Evolutionary conservation across 2,329 filamentous ascomycete genomes (phyloP).

Genomic region (Cryphonectria nitschkei): DNA sequence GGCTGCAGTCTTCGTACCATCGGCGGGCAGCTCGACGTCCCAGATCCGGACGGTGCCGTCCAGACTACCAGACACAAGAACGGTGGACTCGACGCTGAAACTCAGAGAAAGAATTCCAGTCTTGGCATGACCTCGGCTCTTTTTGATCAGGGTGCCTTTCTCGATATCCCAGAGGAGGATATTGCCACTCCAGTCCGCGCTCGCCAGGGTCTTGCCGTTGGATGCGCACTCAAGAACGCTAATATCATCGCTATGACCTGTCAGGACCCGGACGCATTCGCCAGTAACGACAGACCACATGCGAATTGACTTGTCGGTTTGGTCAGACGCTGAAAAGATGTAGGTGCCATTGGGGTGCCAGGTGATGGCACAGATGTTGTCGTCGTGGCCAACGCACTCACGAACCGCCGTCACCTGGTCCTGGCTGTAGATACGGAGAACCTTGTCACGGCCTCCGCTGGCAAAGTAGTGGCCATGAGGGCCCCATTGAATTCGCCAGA

Average conservation of each 20-base stretch:
- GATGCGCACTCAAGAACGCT: conserved; percentile 84
- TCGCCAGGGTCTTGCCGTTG: conserved; percentile 88
- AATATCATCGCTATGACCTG: conserved; percentile 86
- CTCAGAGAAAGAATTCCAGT: conserved; percentile 92
- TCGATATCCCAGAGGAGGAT: conserved; percentile 94
- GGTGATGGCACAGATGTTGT: conserved; percentile 85
- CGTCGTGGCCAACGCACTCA: conserved; percentile 89
- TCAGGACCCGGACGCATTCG: conserved; percentile 86
- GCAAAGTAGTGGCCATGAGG: conserved; percentile 96
- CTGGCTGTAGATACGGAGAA: conserved; percentile 87
- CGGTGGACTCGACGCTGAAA: conserved; percentile 90
- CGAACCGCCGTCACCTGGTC: conserved; percentile 89
- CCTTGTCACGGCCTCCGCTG: conserved; percentile 86
- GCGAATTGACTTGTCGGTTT: conserved; percentile 83
- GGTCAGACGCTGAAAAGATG: conserved; percentile 88
- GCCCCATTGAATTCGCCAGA: conserved; percentile 87
- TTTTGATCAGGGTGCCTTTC: conserved; percentile 85
- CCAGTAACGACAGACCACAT: conserved; percentile 97
- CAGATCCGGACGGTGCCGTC: conserved; percentile 93
- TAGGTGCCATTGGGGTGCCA: conserved; percentile 97
- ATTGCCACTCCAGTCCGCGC: conserved; percentile 83
- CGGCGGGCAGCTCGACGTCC: conserved; percentile 79
- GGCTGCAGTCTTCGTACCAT: conserved; percentile 60
- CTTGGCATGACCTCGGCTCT: conserved; percentile 90
- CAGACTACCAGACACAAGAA: conserved; percentile 86